Evolutionary conservation across 495 filamentous ascomycete species (phyloP), one percentile per base, ranked within the genome.

Genomic region (Glarea lozoyensis): DNA sequence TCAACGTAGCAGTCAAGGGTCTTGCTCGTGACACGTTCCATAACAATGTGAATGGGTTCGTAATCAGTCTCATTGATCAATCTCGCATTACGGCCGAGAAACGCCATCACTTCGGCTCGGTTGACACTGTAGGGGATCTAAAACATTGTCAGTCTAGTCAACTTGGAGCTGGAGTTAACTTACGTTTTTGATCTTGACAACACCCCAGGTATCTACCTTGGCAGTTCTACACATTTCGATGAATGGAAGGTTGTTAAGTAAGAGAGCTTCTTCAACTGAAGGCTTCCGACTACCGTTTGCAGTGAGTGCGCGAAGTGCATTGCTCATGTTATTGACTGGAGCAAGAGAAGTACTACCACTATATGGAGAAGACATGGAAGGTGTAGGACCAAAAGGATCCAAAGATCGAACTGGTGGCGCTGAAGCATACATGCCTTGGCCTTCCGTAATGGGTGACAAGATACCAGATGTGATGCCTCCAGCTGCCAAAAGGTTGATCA

Each of bases 1-100:
- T 92, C 86, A 22, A 85, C 75, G 48, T 67, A 92, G 44, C 73
- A 81, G 39, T 88, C 82, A 60, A 80, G 76, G 0, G 86, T 89
- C 69, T 89, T 90, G 36, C 73, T 73, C 1, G 81, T 84, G 0
- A 75, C 65, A 6, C 83, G 79, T 38, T 90, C 86, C 82, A 92
- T 87, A 49, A 88, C 84, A 47, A 92, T 86, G 51, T 92, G 86
- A 9, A 89, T 62, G 0, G 82, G 68, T 39, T 76, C 78, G 4
- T 79, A 67, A 1, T 59, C 50, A 5, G 17, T 19, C 15, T 52
- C 49, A 34, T 77, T 73, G 23, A 82, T 60, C 27, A 85, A 61
- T 12, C 66, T 69, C 0, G 80, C 72, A 45, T 72, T 72, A n/a
- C 75, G 72, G n/a, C 83, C 84, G 10, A 88, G 60, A 53, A 86